Conservation (phyloP, 441 rosid genomes). For the Pelargonium australe region DNA sequence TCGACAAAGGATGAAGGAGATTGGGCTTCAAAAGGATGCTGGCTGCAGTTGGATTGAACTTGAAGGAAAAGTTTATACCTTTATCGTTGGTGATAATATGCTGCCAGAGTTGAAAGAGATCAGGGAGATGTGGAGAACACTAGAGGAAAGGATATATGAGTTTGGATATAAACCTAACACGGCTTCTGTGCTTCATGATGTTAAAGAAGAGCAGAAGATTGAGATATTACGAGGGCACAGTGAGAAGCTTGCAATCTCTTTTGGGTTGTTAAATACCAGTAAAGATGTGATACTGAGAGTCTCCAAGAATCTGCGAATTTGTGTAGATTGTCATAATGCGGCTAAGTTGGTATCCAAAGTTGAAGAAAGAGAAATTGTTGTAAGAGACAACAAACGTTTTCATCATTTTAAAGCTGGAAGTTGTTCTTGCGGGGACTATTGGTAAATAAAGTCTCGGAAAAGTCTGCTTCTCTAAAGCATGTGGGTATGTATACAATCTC, state of each 20-base stretch:
- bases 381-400: slow-evolving; percentile 43
- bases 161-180: slow-evolving; percentile 44
- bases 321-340: slow-evolving; percentile 46
- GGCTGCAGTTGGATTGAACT: slow-evolving; percentile 48
- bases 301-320: slow-evolving; percentile 39
- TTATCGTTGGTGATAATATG: slow-evolving; percentile 29
- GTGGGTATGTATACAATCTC: too few relatives aligned
- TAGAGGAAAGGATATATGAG: slow-evolving; percentile 32
- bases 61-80: slow-evolving; percentile 33
- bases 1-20: slow-evolving; percentile 33
- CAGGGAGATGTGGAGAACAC: slow-evolving; percentile 27
- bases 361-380: slow-evolving; percentile 34
- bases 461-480: too few relatives aligned
- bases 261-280: slow-evolving; percentile 32
- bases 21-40: slow-evolving; percentile 28
- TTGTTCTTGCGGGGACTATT: slow-evolving; percentile 43
- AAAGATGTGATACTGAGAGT: slow-evolving; percentile 34
- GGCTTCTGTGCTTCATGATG: slow-evolving; percentile 38
- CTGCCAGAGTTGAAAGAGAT: slow-evolving; percentile 24
- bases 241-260: slow-evolving; percentile 42
- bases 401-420: slow-evolving; percentile 42
- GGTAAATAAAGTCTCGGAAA: slow-evolving; percentile 20
- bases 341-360: slow-evolving; percentile 38
- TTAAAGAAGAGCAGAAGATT: slow-evolving; percentile 35
- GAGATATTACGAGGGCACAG: slow-evolving; percentile 35